A percentile compares a stretch with the other conserved stretches of the same genome.
phyloP scores from a whole-genome alignment of 1,284 basidiomycete genomes.

The Leccinum fuscescens region DNA sequence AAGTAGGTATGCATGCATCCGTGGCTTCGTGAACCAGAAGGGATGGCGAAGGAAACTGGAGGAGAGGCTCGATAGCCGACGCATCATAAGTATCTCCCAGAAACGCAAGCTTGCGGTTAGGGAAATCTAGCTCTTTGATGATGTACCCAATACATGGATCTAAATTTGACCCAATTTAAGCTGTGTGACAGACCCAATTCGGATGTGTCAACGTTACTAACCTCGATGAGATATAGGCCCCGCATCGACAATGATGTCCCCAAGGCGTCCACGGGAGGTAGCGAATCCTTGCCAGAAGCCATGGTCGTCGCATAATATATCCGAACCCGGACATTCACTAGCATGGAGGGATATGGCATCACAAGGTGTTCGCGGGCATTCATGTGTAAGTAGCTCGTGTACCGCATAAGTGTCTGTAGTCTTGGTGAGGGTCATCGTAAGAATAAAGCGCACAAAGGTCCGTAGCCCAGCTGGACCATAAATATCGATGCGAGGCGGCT shows the following conservation, averaged over 20 bases:
- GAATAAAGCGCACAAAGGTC: constrained; percentile 68
- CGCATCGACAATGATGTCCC: constrained; percentile 64
- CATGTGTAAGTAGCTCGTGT: constrained; percentile 72
- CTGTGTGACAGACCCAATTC: neutral
- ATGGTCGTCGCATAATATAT: constrained; percentile 60
- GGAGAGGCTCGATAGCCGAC: constrained; percentile 53
- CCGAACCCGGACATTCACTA: constrained; percentile 67
- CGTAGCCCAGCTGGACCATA: constrained; percentile 87
- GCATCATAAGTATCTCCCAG: constrained; percentile 71
- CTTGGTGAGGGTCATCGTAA: constrained; percentile 67
- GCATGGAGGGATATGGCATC: constrained; percentile 51
- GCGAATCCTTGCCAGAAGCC: constrained; percentile 72
- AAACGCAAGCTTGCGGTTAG: constrained; percentile 49
- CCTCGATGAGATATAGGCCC: constrained; percentile 83
- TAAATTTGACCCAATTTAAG: constrained; percentile 31
- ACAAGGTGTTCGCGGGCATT: constrained; percentile 52
- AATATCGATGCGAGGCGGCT: constrained; percentile 66
- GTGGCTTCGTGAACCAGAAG: constrained; percentile 83
- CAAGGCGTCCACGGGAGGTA: constrained; percentile 33
- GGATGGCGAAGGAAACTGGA: constrained; percentile 44
- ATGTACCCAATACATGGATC: constrained; percentile 85
- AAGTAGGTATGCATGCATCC: constrained; percentile 69
- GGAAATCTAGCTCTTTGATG: constrained; percentile 59
- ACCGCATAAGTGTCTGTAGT: constrained; percentile 72
- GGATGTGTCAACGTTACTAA: constrained; percentile 33